Conservation (phyloP, 805 yeast genomes). For the Saccharomycopsis babjevae region DNA sequence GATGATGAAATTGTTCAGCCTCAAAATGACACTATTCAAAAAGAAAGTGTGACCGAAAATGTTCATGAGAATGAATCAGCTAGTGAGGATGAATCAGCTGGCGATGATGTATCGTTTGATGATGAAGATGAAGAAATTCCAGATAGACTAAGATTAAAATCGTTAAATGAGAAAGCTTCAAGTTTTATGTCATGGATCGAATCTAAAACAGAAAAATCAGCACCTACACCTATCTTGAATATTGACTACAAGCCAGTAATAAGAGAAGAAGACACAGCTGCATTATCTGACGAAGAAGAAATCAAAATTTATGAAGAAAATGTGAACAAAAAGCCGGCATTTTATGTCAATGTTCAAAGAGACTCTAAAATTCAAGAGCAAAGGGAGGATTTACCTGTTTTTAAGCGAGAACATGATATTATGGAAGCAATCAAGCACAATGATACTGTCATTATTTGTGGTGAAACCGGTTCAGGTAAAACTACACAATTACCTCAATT, state of each 20-base stretch:
- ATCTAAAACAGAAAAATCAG: conserved; percentile 49
- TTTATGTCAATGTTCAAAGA: conserved; percentile 58
- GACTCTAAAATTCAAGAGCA: conserved; percentile 52
- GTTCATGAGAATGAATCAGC: conserved; percentile 22
- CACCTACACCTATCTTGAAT: conserved; percentile 38
- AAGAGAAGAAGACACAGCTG: conserved; percentile 63
- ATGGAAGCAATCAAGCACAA: conserved; percentile 95
- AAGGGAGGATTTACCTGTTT: conserved; percentile 76
- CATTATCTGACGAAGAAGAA: conserved; percentile 54
- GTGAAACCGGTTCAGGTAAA: conserved; percentile 98
- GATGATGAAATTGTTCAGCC: conserved; percentile 15
- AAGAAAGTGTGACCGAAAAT: conserved; percentile 22
- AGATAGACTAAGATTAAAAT: conserved; percentile 32
- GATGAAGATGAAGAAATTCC: conserved; percentile 26
- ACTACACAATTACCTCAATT: conserved; percentile 98
- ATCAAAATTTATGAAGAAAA: conserved; percentile 44
- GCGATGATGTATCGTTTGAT: conserved; percentile 26
- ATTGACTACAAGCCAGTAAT: conserved; percentile 44
- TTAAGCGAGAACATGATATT: conserved; percentile 78
- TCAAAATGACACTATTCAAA: conserved; percentile 12
- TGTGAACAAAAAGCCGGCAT: conserved; percentile 6
- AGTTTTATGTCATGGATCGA: conserved; percentile 88
- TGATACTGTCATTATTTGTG: conserved; percentile 84
- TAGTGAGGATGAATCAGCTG: conserved; percentile 21
- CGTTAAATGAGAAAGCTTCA: conserved; percentile 37